Base-by-base conservation (phyloP, 1,139 yeast species). In the Diutina siamensis region DNA sequence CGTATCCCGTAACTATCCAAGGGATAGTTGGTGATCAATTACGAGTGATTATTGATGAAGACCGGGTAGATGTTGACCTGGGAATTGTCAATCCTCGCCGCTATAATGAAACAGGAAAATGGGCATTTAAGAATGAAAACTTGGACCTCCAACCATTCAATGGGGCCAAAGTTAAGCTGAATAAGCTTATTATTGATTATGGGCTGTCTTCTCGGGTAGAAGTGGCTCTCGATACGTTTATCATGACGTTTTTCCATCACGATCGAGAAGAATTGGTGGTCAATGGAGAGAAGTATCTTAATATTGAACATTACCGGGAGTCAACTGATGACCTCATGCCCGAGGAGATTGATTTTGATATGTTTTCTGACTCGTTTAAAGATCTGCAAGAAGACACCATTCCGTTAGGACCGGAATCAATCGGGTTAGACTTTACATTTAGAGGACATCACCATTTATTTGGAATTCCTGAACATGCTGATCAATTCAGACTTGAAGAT, bases 401-500 rank as follows among this genome's bases (percentile, higher is more conserved):
- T 20, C 85, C 87, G 8, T 67, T 85, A 44, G 98, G 99, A 0
- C 97, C 98, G 0, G 97, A 92, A 61, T 77, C 97, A 0, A 71
- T 92, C 35, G 96, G 83, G 0, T 51, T 85, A 40, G 99, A 92
- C 59, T 72, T 88, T 48, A 63, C 77, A 0, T 82, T 92, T 54
- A 59, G 63, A 3, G 79, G 77, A 0, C 82, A 71, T 54, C 60
- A 67, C 10, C 72, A 83, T 54, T 83, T 87, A 0, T 92, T 78
- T 58, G 99, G 99, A 20, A 83, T 92, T 45, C 97, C 98, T 0
- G 98, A 92, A 60, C 98, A 92, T 58, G 89, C 97, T 0, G 95
- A 86, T 54, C 68, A 83, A 1, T 64, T 92, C 49, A 72, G 81
- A 20, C 68, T 92, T 52, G 74, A 78, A 48, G 92, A 84, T 53